These are phyloP conservation scores for Penicillium dipodomyicola DNA, from an alignment of 495 filamentous ascomycete genomes.

Conservation along the genomic window DNA sequence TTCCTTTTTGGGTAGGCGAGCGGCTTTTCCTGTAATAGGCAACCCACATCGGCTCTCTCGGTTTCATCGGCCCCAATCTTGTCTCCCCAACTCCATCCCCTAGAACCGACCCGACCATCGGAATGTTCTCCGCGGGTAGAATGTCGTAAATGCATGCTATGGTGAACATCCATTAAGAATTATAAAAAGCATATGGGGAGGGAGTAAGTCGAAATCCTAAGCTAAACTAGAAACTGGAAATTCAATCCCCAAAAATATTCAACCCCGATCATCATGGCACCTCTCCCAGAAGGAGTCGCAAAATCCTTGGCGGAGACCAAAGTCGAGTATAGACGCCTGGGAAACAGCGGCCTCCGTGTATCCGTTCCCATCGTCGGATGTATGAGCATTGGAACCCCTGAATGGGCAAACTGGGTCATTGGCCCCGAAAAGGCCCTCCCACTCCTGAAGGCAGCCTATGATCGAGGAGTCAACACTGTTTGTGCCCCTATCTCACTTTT, in stretches of 20 bases:
- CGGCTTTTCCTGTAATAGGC: not conserved
- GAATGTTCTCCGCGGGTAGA: not conserved
- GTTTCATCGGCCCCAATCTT: not conserved
- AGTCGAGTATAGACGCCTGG: not conserved
- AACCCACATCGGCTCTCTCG: not conserved
- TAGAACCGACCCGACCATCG: constrained; percentile 5
- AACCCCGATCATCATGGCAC: not conserved
- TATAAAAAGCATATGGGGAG: not conserved
- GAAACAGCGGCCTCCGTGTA: constrained; percentile 4
- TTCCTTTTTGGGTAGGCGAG: constrained; percentile 1
- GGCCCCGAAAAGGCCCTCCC: constrained; percentile 24
- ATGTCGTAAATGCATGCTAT: not conserved
- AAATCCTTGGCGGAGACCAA: not conserved
- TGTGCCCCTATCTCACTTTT: not conserved
- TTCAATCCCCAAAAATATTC: not conserved
- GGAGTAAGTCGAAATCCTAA: not conserved
- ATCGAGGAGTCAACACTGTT: constrained; percentile 45
- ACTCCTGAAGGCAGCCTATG: constrained; percentile 38
- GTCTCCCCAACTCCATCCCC: too few species aligned
- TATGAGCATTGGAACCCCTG: constrained; percentile 13
- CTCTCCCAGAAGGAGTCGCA: not conserved
- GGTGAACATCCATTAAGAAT: not conserved
- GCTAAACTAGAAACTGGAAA: not conserved
- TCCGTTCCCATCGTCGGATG: constrained; percentile 16
- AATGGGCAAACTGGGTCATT: constrained; percentile 13